Evolutionary conservation across 2,329 filamentous ascomycete species (phyloP), one percentile per base, ranked within the genome.

Genomic region (Penicillium occitanis): DNA sequence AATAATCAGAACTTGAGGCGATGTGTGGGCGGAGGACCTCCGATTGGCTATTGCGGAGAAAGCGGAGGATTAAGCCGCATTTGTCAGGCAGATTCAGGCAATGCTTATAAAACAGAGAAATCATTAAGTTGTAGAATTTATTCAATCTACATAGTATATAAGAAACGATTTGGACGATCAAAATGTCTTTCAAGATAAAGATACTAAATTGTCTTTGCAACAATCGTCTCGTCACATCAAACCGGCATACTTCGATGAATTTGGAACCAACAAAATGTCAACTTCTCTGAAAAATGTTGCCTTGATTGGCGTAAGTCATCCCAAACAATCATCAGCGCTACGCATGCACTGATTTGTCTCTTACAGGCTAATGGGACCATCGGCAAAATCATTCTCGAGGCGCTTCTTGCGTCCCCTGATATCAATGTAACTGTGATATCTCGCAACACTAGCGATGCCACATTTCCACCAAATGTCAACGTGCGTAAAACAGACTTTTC

Each of bases 351-450:
- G 30, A 51, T 17, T 6, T 51, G 22, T 51, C 22, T 30, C 13
- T 3, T 30, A 51, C 13, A 75, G 73, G 73, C 70, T 60, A 69
- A 67, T 33, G 73, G 72, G 5, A 69, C 57, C 50, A 66, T 75
- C 25, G 71, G 73, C 35, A 67, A 66, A 8, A 68, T 70, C 50
- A 70, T 75, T 35, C 61, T 73, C 22, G 40, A 62, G 19, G 65
- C 59, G 17, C 68, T 75, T 37, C 4, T 69, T 13, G 53, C 42
- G 13, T 62, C 68, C 8, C 35, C 61, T 1, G 30, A 57, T 2
- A 72, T 75, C 42, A 67, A 65, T 10, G 65, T 75, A 25, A 72
- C 72, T 46, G 67, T 71, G n/a, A 59, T 77, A 10, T 70, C 72
- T n/a, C 73, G 73, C 46, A 59, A 68, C n/a, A 69, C 68, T 4